phyloP scores from a whole-genome alignment of 768 basidiomycete species.

The Termitomyces sp. region DNA sequence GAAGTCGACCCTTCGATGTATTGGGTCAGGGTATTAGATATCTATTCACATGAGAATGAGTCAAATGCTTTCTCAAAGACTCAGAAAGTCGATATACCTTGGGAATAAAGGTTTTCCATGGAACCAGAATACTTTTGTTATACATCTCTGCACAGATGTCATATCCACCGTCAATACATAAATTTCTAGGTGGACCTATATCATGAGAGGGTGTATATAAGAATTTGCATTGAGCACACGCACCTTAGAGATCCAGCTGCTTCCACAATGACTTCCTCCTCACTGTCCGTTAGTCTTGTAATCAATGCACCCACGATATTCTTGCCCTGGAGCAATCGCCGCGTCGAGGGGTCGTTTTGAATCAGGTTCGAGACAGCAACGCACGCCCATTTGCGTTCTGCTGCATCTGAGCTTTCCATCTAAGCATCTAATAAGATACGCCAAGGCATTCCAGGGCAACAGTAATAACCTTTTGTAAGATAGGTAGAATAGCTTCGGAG shows the following conservation, averaged over 20 bases:
- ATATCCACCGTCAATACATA: conserved; percentile 92
- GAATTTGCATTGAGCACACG: conserved; percentile 16
- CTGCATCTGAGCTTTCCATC: conserved; percentile 72
- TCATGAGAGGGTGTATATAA: not conserved
- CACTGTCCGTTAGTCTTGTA: conserved; percentile 79
- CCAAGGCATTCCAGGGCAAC: not conserved
- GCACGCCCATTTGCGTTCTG: conserved; percentile 93
- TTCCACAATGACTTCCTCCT: conserved; percentile 89
- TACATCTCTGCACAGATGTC: conserved; percentile 97
- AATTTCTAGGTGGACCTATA: conserved; percentile 52
- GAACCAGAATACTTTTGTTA: conserved; percentile 87
- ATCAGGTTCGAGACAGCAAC: conserved; percentile 95
- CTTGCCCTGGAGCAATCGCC: conserved; percentile 84
- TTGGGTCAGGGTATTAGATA: conserved; percentile 66
- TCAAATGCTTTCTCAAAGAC: not conserved
- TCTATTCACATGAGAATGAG: conserved; percentile 34
- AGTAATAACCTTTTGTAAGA: conserved; percentile 74
- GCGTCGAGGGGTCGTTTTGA: conserved; percentile 90
- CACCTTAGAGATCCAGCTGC: conserved; percentile 85
- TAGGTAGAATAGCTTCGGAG: conserved; percentile 75
- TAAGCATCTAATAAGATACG: conserved; percentile 20
- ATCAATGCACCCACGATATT: conserved; percentile 86
- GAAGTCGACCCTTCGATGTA: conserved; percentile 55
- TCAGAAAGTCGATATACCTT: conserved; percentile 43
- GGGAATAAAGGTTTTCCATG: conserved; percentile 68